Conservation (phyloP, 345 rosid genomes). For the Pistacia integerrima region DNA sequence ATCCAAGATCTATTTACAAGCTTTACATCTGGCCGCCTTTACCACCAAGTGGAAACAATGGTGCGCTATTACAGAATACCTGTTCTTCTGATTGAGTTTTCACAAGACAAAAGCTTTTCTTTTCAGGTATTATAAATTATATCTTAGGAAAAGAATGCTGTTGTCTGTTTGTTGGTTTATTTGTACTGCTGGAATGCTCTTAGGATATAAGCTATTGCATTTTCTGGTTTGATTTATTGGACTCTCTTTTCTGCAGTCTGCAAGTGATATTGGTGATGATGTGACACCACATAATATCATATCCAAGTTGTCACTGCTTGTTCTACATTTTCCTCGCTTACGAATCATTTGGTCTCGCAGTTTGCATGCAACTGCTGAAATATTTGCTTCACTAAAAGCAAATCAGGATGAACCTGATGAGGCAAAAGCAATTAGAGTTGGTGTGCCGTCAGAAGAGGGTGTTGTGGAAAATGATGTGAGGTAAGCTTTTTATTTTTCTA, state of each 20-base stretch:
- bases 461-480: conserved; percentile 85
- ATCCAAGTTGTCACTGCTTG: conserved; percentile 92
- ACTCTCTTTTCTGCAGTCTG: conserved; percentile 57
- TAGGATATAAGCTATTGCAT: not conserved
- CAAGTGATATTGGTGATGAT: conserved; percentile 92
- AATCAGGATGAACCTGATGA: conserved; percentile 97
- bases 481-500: conserved; percentile 28
- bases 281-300: conserved; percentile 87
- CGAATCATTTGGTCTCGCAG: conserved; percentile 96
- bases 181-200: not conserved
- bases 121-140: conserved; percentile 65
- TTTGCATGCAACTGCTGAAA: conserved; percentile 92
- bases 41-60: conserved; percentile 94
- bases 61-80: conserved; percentile 88
- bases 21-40: conserved; percentile 91
- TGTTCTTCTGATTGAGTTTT: conserved; percentile 94
- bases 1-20: conserved; percentile 95
- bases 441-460: conserved; percentile 94
- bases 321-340: conserved; percentile 86
- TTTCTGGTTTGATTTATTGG: conserved; percentile 15
- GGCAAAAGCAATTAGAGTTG: conserved; percentile 78
- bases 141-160: not conserved
- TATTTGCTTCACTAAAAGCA: conserved; percentile 78
- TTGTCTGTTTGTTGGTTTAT: not conserved
- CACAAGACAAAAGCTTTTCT: conserved; percentile 98